phyloP scores from a whole-genome alignment of 768 basidiomycete genomes.

The Chalciporus piperatus region DNA sequence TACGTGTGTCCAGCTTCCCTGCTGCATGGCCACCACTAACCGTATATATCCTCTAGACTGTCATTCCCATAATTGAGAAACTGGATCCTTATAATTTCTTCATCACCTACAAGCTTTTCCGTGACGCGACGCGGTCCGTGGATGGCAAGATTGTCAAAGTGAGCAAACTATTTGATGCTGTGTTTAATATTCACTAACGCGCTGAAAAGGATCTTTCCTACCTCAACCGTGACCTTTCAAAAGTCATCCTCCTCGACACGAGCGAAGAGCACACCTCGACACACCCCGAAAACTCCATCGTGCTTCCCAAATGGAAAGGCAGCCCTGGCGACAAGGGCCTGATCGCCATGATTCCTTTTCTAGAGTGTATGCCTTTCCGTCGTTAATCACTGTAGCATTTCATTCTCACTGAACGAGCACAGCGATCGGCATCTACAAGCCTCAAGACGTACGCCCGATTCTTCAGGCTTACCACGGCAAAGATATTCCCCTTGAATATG shows the following conservation, averaged over 20 bases:
- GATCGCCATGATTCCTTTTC: slow-evolving; percentile 92
- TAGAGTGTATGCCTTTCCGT: slow-evolving; percentile 66
- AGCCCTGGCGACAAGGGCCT: slow-evolving; percentile 72
- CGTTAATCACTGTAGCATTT: background rate
- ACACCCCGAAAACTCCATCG: slow-evolving; percentile 87
- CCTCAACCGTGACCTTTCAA: slow-evolving; percentile 89
- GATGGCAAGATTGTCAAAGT: slow-evolving; percentile 88
- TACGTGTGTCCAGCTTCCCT: slow-evolving; percentile 58
- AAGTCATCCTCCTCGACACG: slow-evolving; percentile 86
- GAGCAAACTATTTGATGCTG: background rate
- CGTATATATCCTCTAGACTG: slow-evolving; percentile 56
- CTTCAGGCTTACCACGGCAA: slow-evolving; percentile 83
- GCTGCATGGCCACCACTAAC: background rate
- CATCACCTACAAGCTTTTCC: slow-evolving; percentile 87
- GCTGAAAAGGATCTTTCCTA: slow-evolving; percentile 77
- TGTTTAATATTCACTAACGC: background rate
- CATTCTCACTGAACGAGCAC: background rate
- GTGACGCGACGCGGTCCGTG: slow-evolving; percentile 83
- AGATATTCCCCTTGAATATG: slow-evolving; percentile 86
- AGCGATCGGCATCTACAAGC: slow-evolving; percentile 93
- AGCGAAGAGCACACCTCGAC: slow-evolving; percentile 70
- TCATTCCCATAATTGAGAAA: slow-evolving; percentile 84
- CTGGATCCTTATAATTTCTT: slow-evolving; percentile 91
- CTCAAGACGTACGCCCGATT: slow-evolving; percentile 84
- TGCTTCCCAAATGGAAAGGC: slow-evolving; percentile 86